phyloP scores from a whole-genome alignment of 1,139 yeast species.

The Protomyces pachydermus region DNA sequence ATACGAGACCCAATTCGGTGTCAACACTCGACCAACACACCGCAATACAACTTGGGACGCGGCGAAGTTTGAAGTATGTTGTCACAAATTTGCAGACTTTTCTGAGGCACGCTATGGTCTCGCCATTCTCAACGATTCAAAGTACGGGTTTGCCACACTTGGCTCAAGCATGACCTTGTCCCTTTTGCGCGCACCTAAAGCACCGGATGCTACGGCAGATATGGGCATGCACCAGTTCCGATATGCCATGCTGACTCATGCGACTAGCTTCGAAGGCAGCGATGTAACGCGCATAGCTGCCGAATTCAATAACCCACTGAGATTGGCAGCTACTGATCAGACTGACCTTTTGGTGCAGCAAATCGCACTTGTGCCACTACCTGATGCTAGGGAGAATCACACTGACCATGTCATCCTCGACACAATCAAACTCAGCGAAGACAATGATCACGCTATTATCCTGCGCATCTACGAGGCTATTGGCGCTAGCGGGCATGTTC shows the following conservation, averaged over 20 bases:
- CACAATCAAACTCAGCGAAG: constrained; percentile 81
- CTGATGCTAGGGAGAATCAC: constrained; percentile 40
- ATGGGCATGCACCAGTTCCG: constrained; percentile 82
- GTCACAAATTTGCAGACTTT: constrained; percentile 88
- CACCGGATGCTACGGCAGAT: constrained; percentile 82
- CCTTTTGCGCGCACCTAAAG: constrained; percentile 70
- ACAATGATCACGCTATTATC: constrained; percentile 35
- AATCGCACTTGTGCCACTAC: neutral
- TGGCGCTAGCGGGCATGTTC: neutral
- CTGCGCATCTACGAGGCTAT: constrained; percentile 1
- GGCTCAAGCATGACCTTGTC: constrained; percentile 79
- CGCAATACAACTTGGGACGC: constrained; percentile 93
- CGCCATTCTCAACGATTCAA: constrained; percentile 74
- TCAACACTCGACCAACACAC: constrained; percentile 87
- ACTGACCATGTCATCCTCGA: constrained; percentile 59
- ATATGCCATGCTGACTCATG: constrained; percentile 80
- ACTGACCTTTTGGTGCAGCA: constrained; percentile 16
- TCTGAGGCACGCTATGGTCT: constrained; percentile 85
- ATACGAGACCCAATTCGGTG: constrained; percentile 90
- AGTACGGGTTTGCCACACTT: constrained; percentile 87
- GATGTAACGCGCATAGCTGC: constrained; percentile 70
- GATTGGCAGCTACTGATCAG: constrained; percentile 34
- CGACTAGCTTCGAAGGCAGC: constrained; percentile 52
- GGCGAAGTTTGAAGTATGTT: constrained; percentile 93
- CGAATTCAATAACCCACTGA: constrained; percentile 64